Evolutionary conservation across 345 rosid genomes (phyloP), one percentile per base, ranked within the genome.

Genomic region (Sisymbrium irio): DNA sequence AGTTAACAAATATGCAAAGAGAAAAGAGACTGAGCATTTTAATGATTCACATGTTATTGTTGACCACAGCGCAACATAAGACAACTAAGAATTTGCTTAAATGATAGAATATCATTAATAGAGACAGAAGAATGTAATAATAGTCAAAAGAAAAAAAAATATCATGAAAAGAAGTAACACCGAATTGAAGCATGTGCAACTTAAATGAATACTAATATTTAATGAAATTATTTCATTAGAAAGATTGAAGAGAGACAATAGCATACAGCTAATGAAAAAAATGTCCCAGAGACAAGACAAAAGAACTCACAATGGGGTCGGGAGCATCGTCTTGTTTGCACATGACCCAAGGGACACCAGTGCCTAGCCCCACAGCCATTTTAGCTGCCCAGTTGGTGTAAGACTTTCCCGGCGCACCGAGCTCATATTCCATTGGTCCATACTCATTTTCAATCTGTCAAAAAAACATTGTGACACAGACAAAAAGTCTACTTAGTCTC

Each of bases 291-390:
- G 67, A 80, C 60, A 50, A 68, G 77, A 72, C 74, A 61, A 66
- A 35, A 57, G 76, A 75, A 82, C 92, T 81, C 83, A 90, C 99
- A 80, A 92, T 66, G 78, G 98, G 95, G 82, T 96, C 98, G 0
- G 97, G 98, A 33, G 95, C 98, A 78, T 92, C 99, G 83, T 96
- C 99, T 86, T 96, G 98, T 85, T 96, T 96, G 92, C 99, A 96
- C 99, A 96, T 96, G 84, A 96, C 86, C 99, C 99, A 96, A 9
- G 99, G 98, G 80, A 96, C 99, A 77, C 99, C 99, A 36, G 99
- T 92, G 74, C 84, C 85, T 1, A 85, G 92, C 63, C 93, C 94
- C 76, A 92, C 90, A 55, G 98, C 99, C 99, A 96, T 92, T 51
- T 86, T 64, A 62, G 99, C 98, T 73, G 99, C 96, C 99, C 99